These are phyloP conservation scores for Coccomyxa subellipsoidea DNA, from an alignment of 163 green algal genomes.

Conservation along the genomic window DNA sequence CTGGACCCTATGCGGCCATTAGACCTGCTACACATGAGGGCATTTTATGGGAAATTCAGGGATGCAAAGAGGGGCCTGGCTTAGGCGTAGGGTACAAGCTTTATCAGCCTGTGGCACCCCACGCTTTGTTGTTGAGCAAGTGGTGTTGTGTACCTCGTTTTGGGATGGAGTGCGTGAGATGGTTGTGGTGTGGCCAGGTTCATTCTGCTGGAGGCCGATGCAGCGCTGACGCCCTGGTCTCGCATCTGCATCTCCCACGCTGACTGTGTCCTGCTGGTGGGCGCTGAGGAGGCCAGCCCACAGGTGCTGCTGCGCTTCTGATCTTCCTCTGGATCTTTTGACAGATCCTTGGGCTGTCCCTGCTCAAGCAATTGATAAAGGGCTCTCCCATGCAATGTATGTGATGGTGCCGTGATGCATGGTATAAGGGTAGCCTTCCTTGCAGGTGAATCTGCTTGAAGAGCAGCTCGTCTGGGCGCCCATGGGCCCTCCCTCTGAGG, in stretches of 20 bases:
- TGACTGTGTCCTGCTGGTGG: constrained; percentile 74
- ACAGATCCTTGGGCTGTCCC: too few relatives aligned
- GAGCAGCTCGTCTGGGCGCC: constrained; percentile 32
- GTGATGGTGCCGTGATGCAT: too few relatives aligned
- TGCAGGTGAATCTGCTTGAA: constrained; percentile 20
- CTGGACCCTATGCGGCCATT: too few relatives aligned
- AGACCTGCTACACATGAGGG: too few relatives aligned
- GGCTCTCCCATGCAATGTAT: too few relatives aligned
- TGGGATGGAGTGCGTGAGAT: neutral
- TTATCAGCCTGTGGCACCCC: too few relatives aligned
- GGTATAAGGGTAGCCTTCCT: neutral
- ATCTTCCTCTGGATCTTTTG: too few relatives aligned
- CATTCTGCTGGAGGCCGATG: constrained; percentile 72
- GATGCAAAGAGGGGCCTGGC: too few relatives aligned
- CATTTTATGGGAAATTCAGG: too few relatives aligned
- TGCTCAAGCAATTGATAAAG: too few relatives aligned
- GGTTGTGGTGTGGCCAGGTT: constrained; percentile 41
- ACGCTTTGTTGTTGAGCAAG: neutral
- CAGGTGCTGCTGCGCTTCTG: too few relatives aligned
- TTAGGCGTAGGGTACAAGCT: too few relatives aligned
- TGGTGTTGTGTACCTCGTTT: neutral
- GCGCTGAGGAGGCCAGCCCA: constrained; percentile 43
- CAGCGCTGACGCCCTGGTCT: constrained; percentile 50
- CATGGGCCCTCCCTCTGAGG: constrained; percentile 14
- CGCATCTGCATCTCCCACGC: constrained; percentile 67